Conservation (phyloP, 2,329 filamentous ascomycete genomes). For the Plenodomus lindquistii region DNA sequence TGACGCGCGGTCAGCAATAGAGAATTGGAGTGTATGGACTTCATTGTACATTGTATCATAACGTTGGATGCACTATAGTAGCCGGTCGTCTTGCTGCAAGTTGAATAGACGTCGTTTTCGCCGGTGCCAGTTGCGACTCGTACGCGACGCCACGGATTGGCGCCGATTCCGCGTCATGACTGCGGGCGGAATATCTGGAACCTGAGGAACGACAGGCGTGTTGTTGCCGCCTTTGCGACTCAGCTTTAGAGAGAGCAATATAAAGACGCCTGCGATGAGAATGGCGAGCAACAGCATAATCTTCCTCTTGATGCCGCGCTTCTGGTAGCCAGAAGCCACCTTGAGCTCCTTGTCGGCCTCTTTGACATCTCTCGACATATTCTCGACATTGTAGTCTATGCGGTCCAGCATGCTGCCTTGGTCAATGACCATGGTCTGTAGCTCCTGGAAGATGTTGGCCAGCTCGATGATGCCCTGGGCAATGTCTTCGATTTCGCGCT, state of each 20-base stretch:
- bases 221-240: slow-evolving; percentile 50
- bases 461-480: slow-evolving; percentile 97
- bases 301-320: slow-evolving; percentile 85
- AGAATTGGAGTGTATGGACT: neutral
- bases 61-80: slow-evolving; percentile 4
- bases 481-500: slow-evolving; percentile 96
- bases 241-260: slow-evolving; percentile 79
- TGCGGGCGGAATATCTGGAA: slow-evolving; percentile 26
- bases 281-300: slow-evolving; percentile 87
- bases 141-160: slow-evolving; percentile 16
- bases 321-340: slow-evolving; percentile 86
- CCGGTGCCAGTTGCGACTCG: slow-evolving; percentile 38
- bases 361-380: slow-evolving; percentile 92
- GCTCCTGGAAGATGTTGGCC: slow-evolving; percentile 92
- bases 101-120: slow-evolving; percentile 42
- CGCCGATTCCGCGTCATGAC: slow-evolving; percentile 17
- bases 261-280: slow-evolving; percentile 83
- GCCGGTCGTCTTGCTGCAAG: slow-evolving; percentile 15
- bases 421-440: slow-evolving; percentile 81
- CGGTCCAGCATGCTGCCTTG: slow-evolving; percentile 57
- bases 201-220: slow-evolving; percentile 17
- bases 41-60: neutral
- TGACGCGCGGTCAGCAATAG: neutral
- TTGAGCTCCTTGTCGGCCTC: slow-evolving; percentile 89
- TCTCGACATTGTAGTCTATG: slow-evolving; percentile 85